These are phyloP conservation scores for Metschnikowia koreensis DNA, from an alignment of 805 yeast genomes.

Conservation along the genomic window DNA sequence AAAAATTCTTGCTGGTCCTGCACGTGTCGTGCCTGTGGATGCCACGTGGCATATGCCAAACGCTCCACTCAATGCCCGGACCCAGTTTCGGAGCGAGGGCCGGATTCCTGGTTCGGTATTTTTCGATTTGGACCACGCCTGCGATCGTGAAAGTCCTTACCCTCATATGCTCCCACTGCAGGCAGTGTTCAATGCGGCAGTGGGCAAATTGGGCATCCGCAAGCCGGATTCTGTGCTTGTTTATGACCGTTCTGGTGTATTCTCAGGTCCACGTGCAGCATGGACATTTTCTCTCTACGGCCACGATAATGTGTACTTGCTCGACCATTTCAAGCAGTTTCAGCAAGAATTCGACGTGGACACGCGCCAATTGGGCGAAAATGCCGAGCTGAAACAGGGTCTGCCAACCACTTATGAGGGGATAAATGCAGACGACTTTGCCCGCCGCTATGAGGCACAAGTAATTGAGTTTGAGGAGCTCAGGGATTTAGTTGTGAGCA, in stretches of 20 bases:
- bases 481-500: conserved; percentile 51
- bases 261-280: conserved; percentile 86
- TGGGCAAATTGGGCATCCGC: conserved; percentile 55
- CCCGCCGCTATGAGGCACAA: conserved; percentile 37
- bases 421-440: conserved; percentile 27
- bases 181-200: conserved; percentile 51
- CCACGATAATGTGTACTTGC: conserved; percentile 63
- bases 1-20: conserved; percentile 13
- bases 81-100: conserved; percentile 51
- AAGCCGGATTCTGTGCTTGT: conserved; percentile 63
- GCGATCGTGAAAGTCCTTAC: conserved; percentile 50
- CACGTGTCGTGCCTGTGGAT: conserved; percentile 60
- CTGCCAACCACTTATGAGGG: conserved; percentile 18
- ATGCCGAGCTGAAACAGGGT: conserved; percentile 11
- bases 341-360: conserved; percentile 38
- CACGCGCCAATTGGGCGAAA: conserved; percentile 10
- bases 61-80: conserved; percentile 53
- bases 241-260: conserved; percentile 82
- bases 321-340: conserved; percentile 67
- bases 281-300: conserved; percentile 87
- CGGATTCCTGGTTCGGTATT: conserved; percentile 41
- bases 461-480: conserved; percentile 70
- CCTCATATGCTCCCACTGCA: conserved; percentile 90
- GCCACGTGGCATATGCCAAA: conserved; percentile 94
- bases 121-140: conserved; percentile 19